phyloP scores from a whole-genome alignment of 192 early-diverging fungal genomes.

The Mortierella antarctica region DNA sequence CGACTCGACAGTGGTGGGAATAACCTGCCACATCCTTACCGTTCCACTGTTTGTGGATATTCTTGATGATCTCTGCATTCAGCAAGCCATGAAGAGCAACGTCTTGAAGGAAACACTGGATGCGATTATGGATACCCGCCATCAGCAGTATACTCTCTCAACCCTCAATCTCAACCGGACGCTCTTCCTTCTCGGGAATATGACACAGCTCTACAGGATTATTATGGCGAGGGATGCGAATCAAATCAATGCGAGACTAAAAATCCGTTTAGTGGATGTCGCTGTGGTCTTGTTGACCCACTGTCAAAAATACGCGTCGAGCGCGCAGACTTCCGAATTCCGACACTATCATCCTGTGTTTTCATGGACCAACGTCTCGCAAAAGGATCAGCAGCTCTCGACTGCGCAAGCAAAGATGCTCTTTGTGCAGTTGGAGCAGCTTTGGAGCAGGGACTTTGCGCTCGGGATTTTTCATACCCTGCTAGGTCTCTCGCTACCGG shows the following conservation, averaged over 20 bases:
- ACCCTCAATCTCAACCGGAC: constrained; percentile 35
- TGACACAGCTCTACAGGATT: constrained; percentile 15
- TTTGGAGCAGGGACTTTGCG: constrained; percentile 43
- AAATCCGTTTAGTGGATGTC: constrained; percentile 27
- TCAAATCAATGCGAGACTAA: neutral
- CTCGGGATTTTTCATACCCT: constrained; percentile 18
- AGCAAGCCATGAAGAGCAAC: constrained; percentile 24
- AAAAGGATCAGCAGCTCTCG: constrained; percentile 32
- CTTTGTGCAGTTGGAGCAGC: constrained; percentile 30
- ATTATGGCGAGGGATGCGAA: constrained; percentile 6
- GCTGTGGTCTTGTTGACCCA: constrained; percentile 24
- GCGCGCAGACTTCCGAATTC: constrained; percentile 34
- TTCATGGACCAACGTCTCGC: constrained; percentile 40
- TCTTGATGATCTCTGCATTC: constrained; percentile 41
- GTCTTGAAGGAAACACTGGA: constrained; percentile 26
- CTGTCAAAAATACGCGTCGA: constrained; percentile 32
- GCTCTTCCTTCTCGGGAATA: constrained; percentile 39
- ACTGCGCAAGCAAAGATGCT: constrained; percentile 25
- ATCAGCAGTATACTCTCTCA: constrained; percentile 29
- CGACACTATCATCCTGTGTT: constrained; percentile 38
- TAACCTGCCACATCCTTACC: constrained; percentile 36
- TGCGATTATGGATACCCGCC: constrained; percentile 21
- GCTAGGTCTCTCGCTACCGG: constrained; percentile 16
- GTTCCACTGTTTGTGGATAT: constrained; percentile 30
- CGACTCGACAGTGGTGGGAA: constrained; percentile 40